These are phyloP conservation scores for Geosmithia flava DNA, from an alignment of 2,329 filamentous ascomycete species.

Conservation along the genomic window DNA sequence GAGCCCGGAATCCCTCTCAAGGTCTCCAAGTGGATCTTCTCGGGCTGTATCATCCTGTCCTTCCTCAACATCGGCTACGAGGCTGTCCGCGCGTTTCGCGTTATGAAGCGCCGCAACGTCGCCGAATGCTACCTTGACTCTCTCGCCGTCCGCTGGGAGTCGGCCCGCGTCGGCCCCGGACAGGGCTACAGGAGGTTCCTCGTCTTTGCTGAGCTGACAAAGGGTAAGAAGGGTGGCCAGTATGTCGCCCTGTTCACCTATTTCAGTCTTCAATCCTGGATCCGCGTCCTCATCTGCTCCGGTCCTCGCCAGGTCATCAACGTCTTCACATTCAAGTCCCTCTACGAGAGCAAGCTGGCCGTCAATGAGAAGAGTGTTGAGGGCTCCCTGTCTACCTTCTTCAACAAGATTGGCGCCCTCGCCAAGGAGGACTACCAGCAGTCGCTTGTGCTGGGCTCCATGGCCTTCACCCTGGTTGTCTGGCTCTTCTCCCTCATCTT, in stretches of 20 bases:
- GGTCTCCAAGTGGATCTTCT: slow-evolving; percentile 90
- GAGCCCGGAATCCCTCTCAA: slow-evolving; percentile 64
- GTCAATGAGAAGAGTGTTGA: slow-evolving; percentile 37
- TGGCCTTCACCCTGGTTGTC: slow-evolving; percentile 83
- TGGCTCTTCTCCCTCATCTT: slow-evolving; percentile 75
- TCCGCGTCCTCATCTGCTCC: slow-evolving; percentile 81
- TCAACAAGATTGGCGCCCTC: slow-evolving; percentile 65
- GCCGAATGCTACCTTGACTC: slow-evolving; percentile 87
- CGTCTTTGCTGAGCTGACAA: slow-evolving; percentile 85
- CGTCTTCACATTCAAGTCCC: slow-evolving; percentile 73
- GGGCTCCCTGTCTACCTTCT: slow-evolving; percentile 61
- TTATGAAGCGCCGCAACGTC: slow-evolving; percentile 75
- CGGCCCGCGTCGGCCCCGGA: slow-evolving; percentile 59
- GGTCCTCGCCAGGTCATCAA: slow-evolving; percentile 89
- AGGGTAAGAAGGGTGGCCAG: slow-evolving; percentile 80
- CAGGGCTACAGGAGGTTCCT: slow-evolving; percentile 81
- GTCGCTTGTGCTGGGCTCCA: slow-evolving; percentile 72
- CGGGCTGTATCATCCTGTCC: slow-evolving; percentile 81
- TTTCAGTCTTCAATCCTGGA: slow-evolving; percentile 73
- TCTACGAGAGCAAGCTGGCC: slow-evolving; percentile 66
- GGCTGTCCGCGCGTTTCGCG: slow-evolving; percentile 64
- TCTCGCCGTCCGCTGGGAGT: slow-evolving; percentile 74
- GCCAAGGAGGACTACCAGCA: slow-evolving; percentile 65
- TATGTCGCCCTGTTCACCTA: slow-evolving; percentile 88
- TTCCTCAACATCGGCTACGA: slow-evolving; percentile 73